Base-by-base conservation (phyloP, 2,329 filamentous ascomycete species). In the Stemphylium beticola region DNA sequence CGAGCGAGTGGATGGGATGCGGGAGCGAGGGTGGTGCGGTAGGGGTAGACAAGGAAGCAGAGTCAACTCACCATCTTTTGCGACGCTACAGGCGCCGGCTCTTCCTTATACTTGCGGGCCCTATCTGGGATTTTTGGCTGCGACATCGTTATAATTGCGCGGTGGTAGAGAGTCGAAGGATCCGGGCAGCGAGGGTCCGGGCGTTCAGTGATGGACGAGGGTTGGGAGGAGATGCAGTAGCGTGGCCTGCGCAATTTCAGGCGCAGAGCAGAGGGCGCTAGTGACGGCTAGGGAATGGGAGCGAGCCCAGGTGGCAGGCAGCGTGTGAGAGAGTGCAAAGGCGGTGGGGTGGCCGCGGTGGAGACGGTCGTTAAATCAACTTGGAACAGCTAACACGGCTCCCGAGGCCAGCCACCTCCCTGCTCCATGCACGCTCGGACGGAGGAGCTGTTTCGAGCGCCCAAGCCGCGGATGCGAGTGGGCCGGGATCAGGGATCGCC, bases 91-190 rank as follows among this genome's bases (percentile, higher is more conserved):
- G 74, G 74, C 72, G 72, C 75, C 72, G 74, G 71, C 67, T 75
- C 73, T 76, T 76, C 74, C 74, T 77, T 76, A 76, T 77, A 76
- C 71, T 72, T 74, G 64, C 73, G 72, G 67, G 71, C 52, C 71
- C 74, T 74, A 71, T 77, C 74, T 69, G 69, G 68, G 60, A 67
- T 64, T 67, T 69, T 68, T 66, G 72, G 73, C 71, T 71, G 72
- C 70, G 75, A 77, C 75, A 67, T 74, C 74, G 72, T 75, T 71
- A 65, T 76, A 64, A 72, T 74, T 68, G 68, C 72, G 64, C 65
- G 63, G 53, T 62, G 65, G 64, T 64, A 62, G 63, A 66, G 59
- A 6, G 64, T 65, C 60, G 62, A 71, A 65, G 69, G 62, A 66
- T 67, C 68, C 66, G 70, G 64, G 68, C 57, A 57, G 58, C 49